These are phyloP conservation scores for Cryphonectria parasitica DNA, from an alignment of 2,329 filamentous ascomycete genomes.

Conservation along the genomic window DNA sequence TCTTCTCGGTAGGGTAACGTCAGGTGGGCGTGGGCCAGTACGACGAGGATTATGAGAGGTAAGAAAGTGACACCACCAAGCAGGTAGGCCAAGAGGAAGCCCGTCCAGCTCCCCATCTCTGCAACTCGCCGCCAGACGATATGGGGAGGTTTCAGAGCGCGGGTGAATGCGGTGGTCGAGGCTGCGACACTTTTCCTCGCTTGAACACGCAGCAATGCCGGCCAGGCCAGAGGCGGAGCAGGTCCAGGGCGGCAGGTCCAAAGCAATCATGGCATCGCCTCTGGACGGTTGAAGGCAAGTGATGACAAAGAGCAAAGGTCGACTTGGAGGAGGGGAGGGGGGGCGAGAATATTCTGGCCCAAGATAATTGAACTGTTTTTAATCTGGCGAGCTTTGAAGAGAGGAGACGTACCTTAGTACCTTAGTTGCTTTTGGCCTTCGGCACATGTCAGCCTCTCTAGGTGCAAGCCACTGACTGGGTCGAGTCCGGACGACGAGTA, in stretches of 20 bases:
- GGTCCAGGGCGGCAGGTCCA: conserved; percentile 18
- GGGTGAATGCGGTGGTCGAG: conserved; percentile 18
- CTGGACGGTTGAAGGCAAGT: background rate
- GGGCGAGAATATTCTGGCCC: background rate
- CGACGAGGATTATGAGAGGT: conserved; percentile 66
- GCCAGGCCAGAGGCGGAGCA: conserved; percentile 17
- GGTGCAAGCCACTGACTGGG: background rate
- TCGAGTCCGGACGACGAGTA: background rate
- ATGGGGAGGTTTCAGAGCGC: conserved; percentile 2
- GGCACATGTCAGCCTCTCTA: background rate
- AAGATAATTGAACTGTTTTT: background rate
- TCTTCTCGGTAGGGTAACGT: conserved; percentile 62
- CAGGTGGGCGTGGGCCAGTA: conserved; percentile 70
- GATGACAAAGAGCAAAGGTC: background rate
- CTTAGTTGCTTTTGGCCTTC: background rate
- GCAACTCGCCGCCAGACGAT: background rate
- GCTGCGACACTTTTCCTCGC: conserved; percentile 24
- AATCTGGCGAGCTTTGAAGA: background rate
- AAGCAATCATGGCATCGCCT: conserved; percentile 27
- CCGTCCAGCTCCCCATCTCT: conserved; percentile 55
- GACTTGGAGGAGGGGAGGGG: background rate
- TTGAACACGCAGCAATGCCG: conserved; percentile 26
- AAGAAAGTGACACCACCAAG: conserved; percentile 88
- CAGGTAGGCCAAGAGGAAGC: conserved; percentile 76
- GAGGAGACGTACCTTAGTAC: background rate